Evolutionary conservation across 2,329 filamentous ascomycete species (phyloP), one percentile per base, ranked within the genome.

Genomic region (Teratosphaeria pseudoeucalypti): DNA sequence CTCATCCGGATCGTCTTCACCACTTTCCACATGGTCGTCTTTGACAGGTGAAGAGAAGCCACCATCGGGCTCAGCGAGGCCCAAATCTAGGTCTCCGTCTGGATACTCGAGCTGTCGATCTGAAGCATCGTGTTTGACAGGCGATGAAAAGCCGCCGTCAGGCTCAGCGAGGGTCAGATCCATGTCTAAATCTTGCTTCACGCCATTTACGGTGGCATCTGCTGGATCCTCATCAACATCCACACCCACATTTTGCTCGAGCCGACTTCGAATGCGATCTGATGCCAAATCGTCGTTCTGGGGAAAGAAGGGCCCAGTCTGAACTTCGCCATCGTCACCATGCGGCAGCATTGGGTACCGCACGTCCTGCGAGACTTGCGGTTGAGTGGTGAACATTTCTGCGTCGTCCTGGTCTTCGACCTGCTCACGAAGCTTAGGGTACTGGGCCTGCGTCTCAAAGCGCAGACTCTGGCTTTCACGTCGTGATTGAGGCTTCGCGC

Each of bases 371-470:
- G 54, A 19, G 7, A 37, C 4, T 29, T 29, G 10, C 12, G 49
- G 49, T n/a, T 58, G 56, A 1, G 43, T 58, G 9, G 34, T 53
- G 29, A 58, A 58, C 56, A 54, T 58, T 16, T 58, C 57, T 39
- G 52, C 57, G 54, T 54, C 32, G 23, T 34, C 54, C 27, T 57
- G 55, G 12, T 52, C 55, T 26, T 57, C 39, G 26, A 26, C 52
- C 57, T 53, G n/a, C 3, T 26, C 12, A 29, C 14, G 16, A 16
- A 55, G 29, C 6, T 39, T 55, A 10, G 55, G 34, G 23, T 55
- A 52, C 4, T 32, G n/a, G 19, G 53, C 39, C n/a, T 61, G 59
- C 26, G 52, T 58, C 26, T 61, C 57, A 34, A 58, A 60, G 6
- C 32, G 14, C 56, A 57, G 23, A 26, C 54, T 59, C 49, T 56